phyloP scores from a whole-genome alignment of 768 basidiomycete species.

The Multifurca ochricompacta region DNA sequence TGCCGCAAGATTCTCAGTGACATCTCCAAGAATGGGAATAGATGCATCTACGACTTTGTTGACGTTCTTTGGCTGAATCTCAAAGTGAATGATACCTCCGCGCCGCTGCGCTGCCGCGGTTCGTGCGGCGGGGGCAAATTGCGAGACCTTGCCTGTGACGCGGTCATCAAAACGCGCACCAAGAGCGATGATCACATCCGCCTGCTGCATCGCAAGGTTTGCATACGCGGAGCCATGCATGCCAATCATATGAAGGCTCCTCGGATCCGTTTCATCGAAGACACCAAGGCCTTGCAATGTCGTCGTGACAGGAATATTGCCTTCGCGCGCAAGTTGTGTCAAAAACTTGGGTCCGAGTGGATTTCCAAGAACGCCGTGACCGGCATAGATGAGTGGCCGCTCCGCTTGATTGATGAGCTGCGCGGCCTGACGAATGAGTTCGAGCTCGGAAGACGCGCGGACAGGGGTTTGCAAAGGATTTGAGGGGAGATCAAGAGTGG shows the following conservation, averaged over 20 bases:
- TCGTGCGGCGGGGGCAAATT: slow-evolving; percentile 86
- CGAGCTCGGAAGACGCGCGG: slow-evolving; percentile 35
- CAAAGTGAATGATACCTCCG: slow-evolving; percentile 98
- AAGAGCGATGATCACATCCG: slow-evolving; percentile 95
- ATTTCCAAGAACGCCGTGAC: slow-evolving; percentile 80
- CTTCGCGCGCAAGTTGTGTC: slow-evolving; percentile 65
- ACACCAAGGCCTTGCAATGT: slow-evolving; percentile 94
- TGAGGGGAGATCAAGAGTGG: slow-evolving; percentile 60
- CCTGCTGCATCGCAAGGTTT: slow-evolving; percentile 95
- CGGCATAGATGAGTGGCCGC: slow-evolving; percentile 88
- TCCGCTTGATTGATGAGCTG: slow-evolving; percentile 87
- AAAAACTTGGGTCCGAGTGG: slow-evolving; percentile 78
- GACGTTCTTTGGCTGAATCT: slow-evolving; percentile 97
- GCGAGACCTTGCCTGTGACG: slow-evolving; percentile 83
- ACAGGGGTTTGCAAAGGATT: slow-evolving; percentile 61
- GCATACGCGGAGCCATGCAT: slow-evolving; percentile 99
- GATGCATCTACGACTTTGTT: slow-evolving; percentile 97
- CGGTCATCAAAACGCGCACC: slow-evolving; percentile 97
- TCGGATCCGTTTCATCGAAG: slow-evolving; percentile 84
- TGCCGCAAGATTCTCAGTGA: slow-evolving; percentile 69
- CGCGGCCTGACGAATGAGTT: slow-evolving; percentile 76
- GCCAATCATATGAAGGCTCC: slow-evolving; percentile 92
- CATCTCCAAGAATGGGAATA: slow-evolving; percentile 91
- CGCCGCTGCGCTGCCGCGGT: slow-evolving; percentile 78
- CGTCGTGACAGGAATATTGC: slow-evolving; percentile 96